A percentile compares a stretch with the other conserved stretches of the same genome.
These are phyloP conservation scores for Xylaria curta DNA, from an alignment of 495 filamentous ascomycete species.

Conservation along the genomic window DNA sequence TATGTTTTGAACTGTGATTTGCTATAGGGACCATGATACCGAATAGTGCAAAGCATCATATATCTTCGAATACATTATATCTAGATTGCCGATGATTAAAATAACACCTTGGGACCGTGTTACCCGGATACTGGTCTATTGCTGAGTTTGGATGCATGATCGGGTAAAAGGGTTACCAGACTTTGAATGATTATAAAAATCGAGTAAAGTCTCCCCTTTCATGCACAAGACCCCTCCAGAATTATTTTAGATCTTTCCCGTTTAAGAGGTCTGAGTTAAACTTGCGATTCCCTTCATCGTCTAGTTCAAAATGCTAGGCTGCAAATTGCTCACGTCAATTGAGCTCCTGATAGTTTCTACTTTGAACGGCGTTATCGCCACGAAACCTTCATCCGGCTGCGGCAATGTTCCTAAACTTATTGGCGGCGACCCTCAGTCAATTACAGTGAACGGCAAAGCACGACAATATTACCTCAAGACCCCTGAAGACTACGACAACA, in stretches of 20 bases:
- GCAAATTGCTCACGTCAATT: not conserved
- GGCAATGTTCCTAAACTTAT: constrained; percentile 45
- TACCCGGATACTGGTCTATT: not conserved
- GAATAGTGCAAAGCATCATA: not conserved
- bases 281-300: not conserved
- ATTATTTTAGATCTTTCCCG: not conserved
- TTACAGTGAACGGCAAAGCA: constrained; percentile 38
- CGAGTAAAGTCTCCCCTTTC: not conserved
- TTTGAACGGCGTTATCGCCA: constrained; percentile 19
- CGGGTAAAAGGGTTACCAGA: not conserved
- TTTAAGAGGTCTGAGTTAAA: not conserved
- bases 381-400: constrained; percentile 45
- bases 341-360: not conserved
- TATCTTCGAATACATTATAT: not conserved
- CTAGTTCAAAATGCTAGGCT: not conserved
- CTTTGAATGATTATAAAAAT: not conserved
- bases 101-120: not conserved
- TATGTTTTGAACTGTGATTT: not conserved
- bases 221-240: not conserved
- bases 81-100: too few relatives aligned
- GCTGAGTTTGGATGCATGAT: not conserved
- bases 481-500: constrained; percentile 50
- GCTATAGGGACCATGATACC: not conserved
- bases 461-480: constrained; percentile 47
- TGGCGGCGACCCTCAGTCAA: constrained; percentile 33